phyloP scores from a whole-genome alignment of 495 filamentous ascomycete genomes.

The Gamarada debralockiae region DNA sequence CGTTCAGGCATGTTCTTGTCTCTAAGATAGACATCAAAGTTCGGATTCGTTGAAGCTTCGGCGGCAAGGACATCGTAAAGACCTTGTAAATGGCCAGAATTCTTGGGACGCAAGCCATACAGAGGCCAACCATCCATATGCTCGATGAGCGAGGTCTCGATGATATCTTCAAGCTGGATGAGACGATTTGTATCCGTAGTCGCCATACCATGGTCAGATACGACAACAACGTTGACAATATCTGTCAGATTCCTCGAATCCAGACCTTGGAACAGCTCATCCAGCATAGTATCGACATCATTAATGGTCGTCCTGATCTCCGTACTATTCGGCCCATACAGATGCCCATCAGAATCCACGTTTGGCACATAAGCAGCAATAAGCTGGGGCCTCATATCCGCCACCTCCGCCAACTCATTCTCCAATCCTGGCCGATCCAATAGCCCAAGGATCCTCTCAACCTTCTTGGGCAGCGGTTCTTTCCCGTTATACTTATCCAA shows the following conservation, averaged over 20 bases:
- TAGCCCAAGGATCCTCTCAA: conserved; percentile 69
- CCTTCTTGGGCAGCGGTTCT: conserved; percentile 70
- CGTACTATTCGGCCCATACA: conserved; percentile 89
- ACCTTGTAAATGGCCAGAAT: conserved; percentile 51
- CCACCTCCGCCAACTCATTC: conserved; percentile 29
- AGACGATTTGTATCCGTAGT: conserved; percentile 78
- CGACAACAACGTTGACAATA: conserved; percentile 94
- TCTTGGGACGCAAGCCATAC: conserved; percentile 77
- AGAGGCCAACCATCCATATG: conserved; percentile 95
- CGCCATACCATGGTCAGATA: conserved; percentile 98
- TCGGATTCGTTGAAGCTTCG: conserved; percentile 52
- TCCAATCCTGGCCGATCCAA: conserved; percentile 76
- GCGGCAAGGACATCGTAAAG: conserved; percentile 47
- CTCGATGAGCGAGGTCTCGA: conserved; percentile 68
- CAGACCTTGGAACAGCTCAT: conserved; percentile 67
- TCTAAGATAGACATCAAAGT: conserved; percentile 78
- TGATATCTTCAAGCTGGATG: conserved; percentile 87
- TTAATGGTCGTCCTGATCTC: conserved; percentile 73
- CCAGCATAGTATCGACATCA: conserved; percentile 76
- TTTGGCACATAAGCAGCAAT: conserved; percentile 94
- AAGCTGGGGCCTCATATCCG: conserved; percentile 67
- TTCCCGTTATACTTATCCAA: conserved; percentile 80
- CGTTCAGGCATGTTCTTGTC: conserved; percentile 81
- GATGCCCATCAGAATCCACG: conserved; percentile 82
- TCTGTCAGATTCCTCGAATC: conserved; percentile 77